Evolutionary conservation across 2,329 filamentous ascomycete species (phyloP), one percentile per base, ranked within the genome.

Genomic region (Colletotrichum lentis): DNA sequence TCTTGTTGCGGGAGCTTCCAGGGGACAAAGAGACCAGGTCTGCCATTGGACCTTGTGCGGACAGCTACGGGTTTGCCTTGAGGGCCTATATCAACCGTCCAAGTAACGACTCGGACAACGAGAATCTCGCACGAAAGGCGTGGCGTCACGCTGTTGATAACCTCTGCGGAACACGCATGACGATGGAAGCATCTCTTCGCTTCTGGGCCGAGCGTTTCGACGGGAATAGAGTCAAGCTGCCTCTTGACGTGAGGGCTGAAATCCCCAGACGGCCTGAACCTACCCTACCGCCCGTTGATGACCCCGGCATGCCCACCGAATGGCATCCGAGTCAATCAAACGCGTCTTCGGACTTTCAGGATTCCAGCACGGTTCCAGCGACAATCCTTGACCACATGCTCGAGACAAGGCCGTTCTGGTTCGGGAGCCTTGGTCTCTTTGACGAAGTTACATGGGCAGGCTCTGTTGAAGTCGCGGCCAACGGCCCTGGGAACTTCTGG

Each of bases 101-200:
- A 31, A 35, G 18, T 14, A 14, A 27, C 3, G 49, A 54, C 18
- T 35, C 5, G 39, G 37, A 43, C 8, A 49, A 27, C 5, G 39
- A 65, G 11, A 18, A 27, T 3, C 63, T 49, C 18, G 8, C 47
- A 47, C 63, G 63, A 1, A 61, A 54, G 50, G 57, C 43, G 27
- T 65, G 63, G 63, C 41, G 56, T 4, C 63, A 61, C 35, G 55
- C 47, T 3, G 31, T 65, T 2, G 49, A 61, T 5, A 39, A 44
- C 8, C 41, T 65, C 12, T 41, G 27, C 5, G 49, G 55, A 24
- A 0, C 1, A n/a, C 57, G 0, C 31, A 64, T 1, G 60, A 57
- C 72, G 11, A 67, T 68, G n/a, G 66, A 66, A 1, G 66, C 75
- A 22, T 41, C 56, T 16, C 16, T 55, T 6, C 41, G 31, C 12